Evolutionary conservation across 2,329 filamentous ascomycete species (phyloP), one percentile per base, ranked within the genome.

Genomic region (Botrytis byssoidea): DNA sequence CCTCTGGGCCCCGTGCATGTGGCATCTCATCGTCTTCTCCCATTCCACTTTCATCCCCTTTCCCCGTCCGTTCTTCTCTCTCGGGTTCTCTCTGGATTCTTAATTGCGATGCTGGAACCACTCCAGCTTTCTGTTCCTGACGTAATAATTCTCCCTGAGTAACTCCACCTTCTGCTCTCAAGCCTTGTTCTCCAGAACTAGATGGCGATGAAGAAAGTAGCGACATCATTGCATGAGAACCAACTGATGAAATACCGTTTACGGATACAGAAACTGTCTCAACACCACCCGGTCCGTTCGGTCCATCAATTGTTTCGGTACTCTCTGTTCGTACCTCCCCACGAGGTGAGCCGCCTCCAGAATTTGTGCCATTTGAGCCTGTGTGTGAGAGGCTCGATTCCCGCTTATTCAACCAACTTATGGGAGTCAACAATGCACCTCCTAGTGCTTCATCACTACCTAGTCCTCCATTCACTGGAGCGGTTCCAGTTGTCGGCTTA

Each of bases 371-470:
- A 32, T 71, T 74, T 48, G 71, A 59, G 59, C 48, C 37, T 40
- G 67, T 59, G 61, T 73, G 35, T 42, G 74, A n/a, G 48, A 64
- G 44, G 22, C 61, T 77, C 77, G 74, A 73, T 14, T 77, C 83
- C 81, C 74, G 80, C 59, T 84, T 83, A 40, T 83, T 86, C 69
- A 98, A 85, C 96, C 96, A 99, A 0, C 95, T 93, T 73, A 99
- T 98, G 0, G 95, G 96, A 1, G 95, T 98, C 68, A 99, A 86
- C 29, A 98, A 86, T 0, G 96, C 96, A 10, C 96, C 96, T 35
- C 95, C 95, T 1, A 98, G 85, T 20, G 92, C 92, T 81, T 98
- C 95, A 79, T 98, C 95, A 67, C 92, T 94, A 2, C 94, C 95
- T 10, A 95, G 84, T 0, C 83, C 68, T 37, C 51, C 68, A 12